Percentiles rank a stretch among this genome's conserved stretches.
phyloP scores from a whole-genome alignment of 2,329 filamentous ascomycete genomes.

The Colletotrichum sp. region DNA sequence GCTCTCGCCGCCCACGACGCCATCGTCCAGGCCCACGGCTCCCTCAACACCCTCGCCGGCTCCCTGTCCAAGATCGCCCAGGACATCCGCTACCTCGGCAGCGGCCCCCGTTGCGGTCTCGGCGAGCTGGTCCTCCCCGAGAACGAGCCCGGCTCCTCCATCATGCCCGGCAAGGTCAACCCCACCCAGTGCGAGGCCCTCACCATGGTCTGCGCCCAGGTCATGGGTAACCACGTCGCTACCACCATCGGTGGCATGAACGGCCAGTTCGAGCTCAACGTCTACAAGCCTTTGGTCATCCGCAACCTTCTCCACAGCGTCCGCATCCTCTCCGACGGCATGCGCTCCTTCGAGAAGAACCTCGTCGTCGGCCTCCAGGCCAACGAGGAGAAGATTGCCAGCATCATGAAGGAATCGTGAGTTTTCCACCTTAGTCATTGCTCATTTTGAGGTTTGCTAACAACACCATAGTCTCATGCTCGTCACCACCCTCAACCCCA shows the following conservation, averaged over 20 bases:
- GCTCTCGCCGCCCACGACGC: slow-evolving; percentile 95
- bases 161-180: slow-evolving; percentile 99
- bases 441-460: slow-evolving; percentile 21
- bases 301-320: slow-evolving; percentile 93
- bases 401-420: slow-evolving; percentile 93
- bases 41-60: slow-evolving; percentile 88
- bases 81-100: slow-evolving; percentile 96
- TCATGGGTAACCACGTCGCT: slow-evolving; percentile 96
- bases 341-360: slow-evolving; percentile 95
- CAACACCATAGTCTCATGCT: slow-evolving; percentile 80
- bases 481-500: slow-evolving; percentile 95
- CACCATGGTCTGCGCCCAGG: slow-evolving; percentile 97
- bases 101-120: slow-evolving; percentile 92
- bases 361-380: slow-evolving; percentile 86
- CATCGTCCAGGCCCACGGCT: slow-evolving; percentile 90
- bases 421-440: slow-evolving; percentile 30
- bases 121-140: slow-evolving; percentile 93
- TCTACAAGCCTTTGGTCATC: slow-evolving; percentile 98
- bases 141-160: slow-evolving; percentile 96
- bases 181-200: slow-evolving; percentile 97
- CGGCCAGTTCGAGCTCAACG: slow-evolving; percentile 98
- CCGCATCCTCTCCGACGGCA: slow-evolving; percentile 86
- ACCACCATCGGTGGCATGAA: slow-evolving; percentile 95
- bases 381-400: slow-evolving; percentile 90
- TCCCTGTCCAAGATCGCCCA: slow-evolving; percentile 98